A percentile compares a stretch with the other conserved stretches of the same genome.
Evolutionary conservation across 768 basidiomycete genomes (phyloP).

Genomic region (Brasilioporus rufonigricans): DNA sequence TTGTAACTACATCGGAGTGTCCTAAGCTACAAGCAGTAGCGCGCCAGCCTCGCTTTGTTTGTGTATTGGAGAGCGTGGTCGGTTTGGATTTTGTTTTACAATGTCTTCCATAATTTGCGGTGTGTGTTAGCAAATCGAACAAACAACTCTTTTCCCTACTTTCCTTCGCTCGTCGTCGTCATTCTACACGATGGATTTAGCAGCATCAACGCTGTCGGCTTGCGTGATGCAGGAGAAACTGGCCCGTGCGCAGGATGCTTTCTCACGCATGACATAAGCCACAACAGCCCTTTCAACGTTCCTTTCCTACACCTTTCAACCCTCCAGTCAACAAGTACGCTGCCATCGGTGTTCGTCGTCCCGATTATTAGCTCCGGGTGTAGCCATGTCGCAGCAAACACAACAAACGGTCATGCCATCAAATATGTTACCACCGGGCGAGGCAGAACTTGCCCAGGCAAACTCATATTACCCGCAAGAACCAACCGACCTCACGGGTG

Average conservation of each 20-base stretch:
- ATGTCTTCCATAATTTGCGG: constrained; percentile 74
- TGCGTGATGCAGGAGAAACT: constrained; percentile 28
- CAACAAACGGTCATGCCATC: constrained; percentile 58
- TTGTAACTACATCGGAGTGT: not conserved
- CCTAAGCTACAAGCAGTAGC: not conserved
- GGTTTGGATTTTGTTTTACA: constrained; percentile 65
- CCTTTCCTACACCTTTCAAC: constrained; percentile 32
- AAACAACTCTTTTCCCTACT: constrained; percentile 36
- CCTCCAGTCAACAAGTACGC: constrained; percentile 22
- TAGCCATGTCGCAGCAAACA: constrained; percentile 48
- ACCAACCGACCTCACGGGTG: constrained; percentile 77
- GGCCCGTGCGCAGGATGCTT: constrained; percentile 57
- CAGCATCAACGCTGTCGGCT: constrained; percentile 17
- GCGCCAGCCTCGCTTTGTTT: constrained; percentile 31
- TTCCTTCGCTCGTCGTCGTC: constrained; percentile 31
- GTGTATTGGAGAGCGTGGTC: constrained; percentile 41
- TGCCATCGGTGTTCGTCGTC: constrained; percentile 11
- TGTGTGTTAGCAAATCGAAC: constrained; percentile 61
- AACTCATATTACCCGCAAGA: constrained; percentile 71
- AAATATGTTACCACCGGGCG: constrained; percentile 56
- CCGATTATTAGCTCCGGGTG: constrained; percentile 6
- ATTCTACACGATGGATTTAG: constrained; percentile 24
- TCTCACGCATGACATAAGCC: constrained; percentile 53
- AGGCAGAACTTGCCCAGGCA: constrained; percentile 51
- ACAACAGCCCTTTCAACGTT: constrained; percentile 42